Conservation (phyloP, 306 rosid species). For the Prunus mira region DNA sequence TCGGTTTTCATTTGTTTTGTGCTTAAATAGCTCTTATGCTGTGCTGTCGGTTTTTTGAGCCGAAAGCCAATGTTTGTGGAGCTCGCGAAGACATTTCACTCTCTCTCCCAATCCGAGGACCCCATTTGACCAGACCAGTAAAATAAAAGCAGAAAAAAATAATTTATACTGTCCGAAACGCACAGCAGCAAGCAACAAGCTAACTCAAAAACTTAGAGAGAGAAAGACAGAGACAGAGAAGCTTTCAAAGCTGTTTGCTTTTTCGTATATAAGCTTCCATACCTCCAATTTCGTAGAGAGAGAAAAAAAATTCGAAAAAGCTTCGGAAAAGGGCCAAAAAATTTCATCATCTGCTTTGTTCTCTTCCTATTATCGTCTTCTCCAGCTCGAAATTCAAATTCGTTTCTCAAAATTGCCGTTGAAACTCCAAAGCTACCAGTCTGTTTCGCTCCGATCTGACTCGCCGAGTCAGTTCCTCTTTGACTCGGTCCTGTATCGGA, state of each 20-base stretch:
- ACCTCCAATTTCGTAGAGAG: constrained; percentile 29
- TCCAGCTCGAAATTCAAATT: constrained; percentile 41
- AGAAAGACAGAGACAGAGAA: constrained; percentile 30
- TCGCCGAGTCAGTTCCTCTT: constrained; percentile 11
- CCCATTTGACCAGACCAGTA: constrained; percentile 36
- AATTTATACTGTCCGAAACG: constrained; percentile 31
- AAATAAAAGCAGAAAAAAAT: constrained; percentile 8
- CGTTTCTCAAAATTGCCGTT: constrained; percentile 34
- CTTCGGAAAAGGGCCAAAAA: constrained; percentile 3
- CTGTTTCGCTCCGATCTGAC: constrained; percentile 41
- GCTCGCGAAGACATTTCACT: constrained; percentile 45
- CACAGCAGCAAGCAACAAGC: constrained; percentile 17
- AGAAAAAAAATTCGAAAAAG: constrained; percentile 16
- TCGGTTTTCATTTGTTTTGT: background rate
- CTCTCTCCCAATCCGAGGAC: constrained; percentile 22
- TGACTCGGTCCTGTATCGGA: constrained; percentile 59
- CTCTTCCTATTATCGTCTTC: constrained; percentile 47
- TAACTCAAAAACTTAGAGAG: constrained; percentile 25
- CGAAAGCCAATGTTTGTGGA: constrained; percentile 47
- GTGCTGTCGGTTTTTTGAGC: constrained; percentile 34
- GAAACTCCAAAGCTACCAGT: constrained; percentile 32
- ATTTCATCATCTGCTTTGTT: constrained; percentile 38
- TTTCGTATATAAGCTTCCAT: constrained; percentile 31
- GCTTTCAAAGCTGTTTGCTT: constrained; percentile 27
- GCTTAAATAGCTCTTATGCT: constrained; percentile 14